Evolutionary conservation across 371 early-diverging fungal genomes (phyloP), one percentile per base, ranked within the genome.

Genomic region (Enterospora canceri): DNA sequence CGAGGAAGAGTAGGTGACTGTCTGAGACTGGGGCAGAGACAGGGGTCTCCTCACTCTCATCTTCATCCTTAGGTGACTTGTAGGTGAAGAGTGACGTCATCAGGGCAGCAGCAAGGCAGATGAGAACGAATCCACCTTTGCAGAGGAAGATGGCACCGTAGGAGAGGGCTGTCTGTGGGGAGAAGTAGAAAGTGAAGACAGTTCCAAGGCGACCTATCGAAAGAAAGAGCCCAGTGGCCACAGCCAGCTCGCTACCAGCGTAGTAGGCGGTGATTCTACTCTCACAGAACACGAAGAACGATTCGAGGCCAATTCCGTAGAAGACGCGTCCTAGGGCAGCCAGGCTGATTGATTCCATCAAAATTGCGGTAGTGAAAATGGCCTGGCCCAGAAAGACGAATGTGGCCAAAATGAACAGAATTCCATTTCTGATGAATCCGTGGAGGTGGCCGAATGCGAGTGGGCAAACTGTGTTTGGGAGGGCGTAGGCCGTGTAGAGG

Each of bases 391-490:
- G 29, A 16, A 83, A 74, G 23, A 86, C 83, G 19, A 83, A 72
- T 1, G 73, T 49, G n/a, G 82, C 80, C 33, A 86, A 79, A 1
- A 78, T 49, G 33, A 82, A 30, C 8, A 85, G 73, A 53, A 83
- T 75, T 31, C 51, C 48, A 23, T 70, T 68, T 15, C 80, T 69
- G 4, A 79, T 70, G 21, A 47, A 49, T 61, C 85, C 83, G 4
- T 81, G 70, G 3, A 82, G 72, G 26, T 77, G 70, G 18, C 86
- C 85, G 31, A 84, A 84, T 3, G 86, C 18, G 21, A 87, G 76
- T 0, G 89, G 87, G 12, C 85, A 78, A 63, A 87, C 72, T 29
- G 86, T 84, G 72, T 88, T 88, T 16, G 88, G 88, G 0, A 87
- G 62, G 3, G 85, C 81, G 72, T 86, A 86, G 19, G 83, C 81